Percentiles rank a stretch among this genome's conserved stretches.
Conservation (phyloP, 2,329 filamentous ascomycete species). For the Aspergillus proliferans region DNA sequence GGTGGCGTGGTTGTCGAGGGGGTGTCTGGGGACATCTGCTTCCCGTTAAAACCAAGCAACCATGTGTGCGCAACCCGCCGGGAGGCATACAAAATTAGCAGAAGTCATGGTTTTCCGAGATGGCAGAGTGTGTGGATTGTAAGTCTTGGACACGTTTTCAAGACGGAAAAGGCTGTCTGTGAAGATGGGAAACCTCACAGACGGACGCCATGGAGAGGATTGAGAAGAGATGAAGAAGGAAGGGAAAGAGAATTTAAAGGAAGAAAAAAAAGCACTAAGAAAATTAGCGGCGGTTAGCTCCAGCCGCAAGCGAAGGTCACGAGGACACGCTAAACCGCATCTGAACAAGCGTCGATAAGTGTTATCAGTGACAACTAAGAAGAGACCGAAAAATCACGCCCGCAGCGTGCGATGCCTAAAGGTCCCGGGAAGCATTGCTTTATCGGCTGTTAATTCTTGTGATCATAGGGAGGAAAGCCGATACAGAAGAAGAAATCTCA, state of each 20-base stretch:
- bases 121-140: constrained; percentile 9
- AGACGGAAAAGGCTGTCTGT: constrained; percentile 23
- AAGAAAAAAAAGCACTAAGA: constrained; percentile 16
- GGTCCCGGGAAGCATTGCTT: constrained; percentile 2
- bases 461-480: neutral
- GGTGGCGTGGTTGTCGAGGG: constrained; percentile 65
- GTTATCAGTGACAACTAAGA: constrained; percentile 1
- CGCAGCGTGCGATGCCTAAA: constrained; percentile 4
- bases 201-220: constrained; percentile 28
- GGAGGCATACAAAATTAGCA: constrained; percentile 37
- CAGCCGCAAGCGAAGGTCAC: constrained; percentile 27
- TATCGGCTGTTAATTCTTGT: constrained; percentile 1
- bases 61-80: constrained; percentile 26
- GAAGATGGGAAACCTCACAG: constrained; percentile 28
- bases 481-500: constrained; percentile 1
- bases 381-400: neutral
- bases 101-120: constrained; percentile 30
- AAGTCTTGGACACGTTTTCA: constrained; percentile 8
- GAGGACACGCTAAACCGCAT: constrained; percentile 22
- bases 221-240: constrained; percentile 15
- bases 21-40: constrained; percentile 58
- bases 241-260: constrained; percentile 13
- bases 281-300: constrained; percentile 15
- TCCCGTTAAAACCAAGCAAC: constrained; percentile 30
- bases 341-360: constrained; percentile 10